Evolutionary conservation across 345 rosid species (phyloP).

Genomic region (Lagerstroemia speciosa): DNA sequence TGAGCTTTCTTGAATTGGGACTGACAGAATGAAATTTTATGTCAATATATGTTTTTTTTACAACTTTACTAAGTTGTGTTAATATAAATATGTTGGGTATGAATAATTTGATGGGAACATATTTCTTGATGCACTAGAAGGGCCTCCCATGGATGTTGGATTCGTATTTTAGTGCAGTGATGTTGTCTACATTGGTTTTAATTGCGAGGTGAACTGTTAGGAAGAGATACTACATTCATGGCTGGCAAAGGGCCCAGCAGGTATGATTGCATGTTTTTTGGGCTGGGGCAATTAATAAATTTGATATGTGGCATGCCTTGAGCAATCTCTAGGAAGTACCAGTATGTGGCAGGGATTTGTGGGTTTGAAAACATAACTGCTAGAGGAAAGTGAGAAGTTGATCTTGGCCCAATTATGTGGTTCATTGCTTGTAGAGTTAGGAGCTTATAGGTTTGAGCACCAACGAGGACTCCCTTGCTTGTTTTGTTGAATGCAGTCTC

Average conservation of each 20-base stretch:
- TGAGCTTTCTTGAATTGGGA: neutral
- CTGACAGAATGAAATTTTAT: neutral
- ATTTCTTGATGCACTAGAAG: no score
- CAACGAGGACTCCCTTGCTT: neutral
- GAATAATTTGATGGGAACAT: no score
- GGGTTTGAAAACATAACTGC: neutral
- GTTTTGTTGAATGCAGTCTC: neutral
- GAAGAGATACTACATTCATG: neutral
- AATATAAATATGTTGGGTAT: neutral
- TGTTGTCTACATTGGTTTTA: no score
- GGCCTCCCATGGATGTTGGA: no score
- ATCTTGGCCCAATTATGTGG: neutral
- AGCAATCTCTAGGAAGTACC: neutral
- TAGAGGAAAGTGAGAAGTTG: neutral
- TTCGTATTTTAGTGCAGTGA: no score
- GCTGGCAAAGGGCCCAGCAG: neutral
- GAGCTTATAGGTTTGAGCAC: neutral
- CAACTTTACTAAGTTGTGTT: neutral
- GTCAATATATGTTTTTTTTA: neutral
- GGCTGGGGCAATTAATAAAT: neutral
- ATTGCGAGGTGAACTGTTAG: no score
- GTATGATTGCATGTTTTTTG: neutral
- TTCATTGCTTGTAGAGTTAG: neutral
- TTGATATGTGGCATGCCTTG: neutral
- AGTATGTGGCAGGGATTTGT: neutral